Conservation (phyloP, 75 land plant species). For the Chamaecyparis obtusa region DNA sequence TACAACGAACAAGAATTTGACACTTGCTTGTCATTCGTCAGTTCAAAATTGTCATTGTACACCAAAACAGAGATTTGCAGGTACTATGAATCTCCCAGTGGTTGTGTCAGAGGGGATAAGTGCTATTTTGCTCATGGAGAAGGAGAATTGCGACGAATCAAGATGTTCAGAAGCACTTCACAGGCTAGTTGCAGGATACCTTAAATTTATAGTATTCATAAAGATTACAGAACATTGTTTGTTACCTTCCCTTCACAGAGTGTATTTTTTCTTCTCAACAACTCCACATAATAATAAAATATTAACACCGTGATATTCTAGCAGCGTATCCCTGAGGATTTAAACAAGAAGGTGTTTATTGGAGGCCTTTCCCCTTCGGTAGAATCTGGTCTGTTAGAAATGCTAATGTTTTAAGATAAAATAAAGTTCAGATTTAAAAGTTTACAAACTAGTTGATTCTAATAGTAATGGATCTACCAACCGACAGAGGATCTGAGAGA, state of each 20-base stretch:
- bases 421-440: background rate
- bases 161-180: background rate
- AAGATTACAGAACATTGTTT: background rate
- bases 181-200: background rate
- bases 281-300: background rate
- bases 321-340: conserved; percentile 18
- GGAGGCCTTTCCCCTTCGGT: conserved; percentile 62
- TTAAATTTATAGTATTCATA: background rate
- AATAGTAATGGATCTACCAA: background rate
- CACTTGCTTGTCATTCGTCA: background rate
- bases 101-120: conserved; percentile 51
- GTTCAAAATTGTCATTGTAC: conserved; percentile 7
- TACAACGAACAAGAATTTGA: background rate
- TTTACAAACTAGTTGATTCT: background rate
- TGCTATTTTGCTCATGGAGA: conserved; percentile 57
- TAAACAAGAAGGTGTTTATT: conserved; percentile 53
- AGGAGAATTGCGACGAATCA: conserved; percentile 17
- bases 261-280: background rate
- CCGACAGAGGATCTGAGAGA: conserved; percentile 48
- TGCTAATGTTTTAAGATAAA: background rate
- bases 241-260: background rate
- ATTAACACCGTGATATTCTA: background rate
- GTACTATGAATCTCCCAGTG: conserved; percentile 42
- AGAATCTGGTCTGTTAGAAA: conserved; percentile 47
- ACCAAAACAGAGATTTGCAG: conserved; percentile 47